phyloP scores from a whole-genome alignment of 305 asterid species.

The Ajuga reptans region DNA sequence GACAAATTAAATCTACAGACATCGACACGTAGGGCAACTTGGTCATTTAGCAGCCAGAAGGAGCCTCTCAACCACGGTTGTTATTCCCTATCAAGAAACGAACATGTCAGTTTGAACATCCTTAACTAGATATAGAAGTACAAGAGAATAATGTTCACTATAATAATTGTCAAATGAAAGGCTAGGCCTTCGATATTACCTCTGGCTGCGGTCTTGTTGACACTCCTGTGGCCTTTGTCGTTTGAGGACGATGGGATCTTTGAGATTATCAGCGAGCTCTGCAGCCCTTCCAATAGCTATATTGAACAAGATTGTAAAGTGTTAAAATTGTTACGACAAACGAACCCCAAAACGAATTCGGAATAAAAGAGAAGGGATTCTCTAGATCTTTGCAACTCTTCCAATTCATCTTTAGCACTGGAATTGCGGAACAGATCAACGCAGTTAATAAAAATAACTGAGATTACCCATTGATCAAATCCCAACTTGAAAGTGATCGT shows the following conservation, averaged over 20 bases:
- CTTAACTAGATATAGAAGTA: background rate
- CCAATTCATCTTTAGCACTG: background rate
- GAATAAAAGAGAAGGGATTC: too few relatives aligned
- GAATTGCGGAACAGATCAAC: background rate
- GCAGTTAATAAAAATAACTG: background rate
- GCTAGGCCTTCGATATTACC: slow-evolving; percentile 27
- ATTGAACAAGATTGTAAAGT: slow-evolving; percentile 23
- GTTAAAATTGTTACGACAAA: background rate
- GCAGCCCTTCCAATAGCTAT: slow-evolving; percentile 94
- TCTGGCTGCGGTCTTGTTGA: slow-evolving; percentile 42
- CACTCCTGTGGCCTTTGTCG: slow-evolving; percentile 57
- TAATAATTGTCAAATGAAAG: background rate
- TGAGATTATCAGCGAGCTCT: slow-evolving; percentile 67
- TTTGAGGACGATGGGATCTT: slow-evolving; percentile 66
- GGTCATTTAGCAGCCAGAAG: slow-evolving; percentile 21
- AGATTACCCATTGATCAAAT: background rate
- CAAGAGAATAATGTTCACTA: background rate
- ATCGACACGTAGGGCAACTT: slow-evolving; percentile 13
- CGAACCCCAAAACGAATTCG: background rate
- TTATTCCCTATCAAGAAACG: slow-evolving; percentile 31
- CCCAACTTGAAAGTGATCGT: background rate
- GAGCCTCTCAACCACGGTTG: slow-evolving; percentile 27
- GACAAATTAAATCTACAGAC: slow-evolving; percentile 33
- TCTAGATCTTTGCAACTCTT: background rate
- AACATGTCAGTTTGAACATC: slow-evolving; percentile 10